A percentile compares a stretch with the other conserved stretches of the same genome.
Evolutionary conservation across 257 asterid genomes (phyloP).

Genomic region (Osmanthus fragrans): DNA sequence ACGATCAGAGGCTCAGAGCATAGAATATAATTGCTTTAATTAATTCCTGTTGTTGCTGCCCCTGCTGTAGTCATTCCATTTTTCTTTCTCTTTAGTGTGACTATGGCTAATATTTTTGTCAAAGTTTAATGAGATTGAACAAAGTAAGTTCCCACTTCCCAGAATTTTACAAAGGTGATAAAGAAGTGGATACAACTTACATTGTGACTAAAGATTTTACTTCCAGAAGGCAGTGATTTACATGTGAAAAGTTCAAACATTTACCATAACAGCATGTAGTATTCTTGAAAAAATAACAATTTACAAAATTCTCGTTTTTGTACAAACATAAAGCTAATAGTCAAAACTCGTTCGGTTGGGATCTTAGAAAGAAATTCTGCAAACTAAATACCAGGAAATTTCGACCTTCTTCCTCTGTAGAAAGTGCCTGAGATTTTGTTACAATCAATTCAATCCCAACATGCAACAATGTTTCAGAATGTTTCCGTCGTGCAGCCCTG

Average conservation of each 20-base stretch:
- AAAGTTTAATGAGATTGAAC: background rate
- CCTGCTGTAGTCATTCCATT: background rate
- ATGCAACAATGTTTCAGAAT: too few species aligned
- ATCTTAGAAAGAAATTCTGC: background rate
- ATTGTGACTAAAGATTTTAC: background rate
- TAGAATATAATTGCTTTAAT: background rate
- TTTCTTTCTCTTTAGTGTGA: background rate
- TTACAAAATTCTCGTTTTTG: too few species aligned
- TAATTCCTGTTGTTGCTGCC: background rate
- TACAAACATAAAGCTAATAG: background rate
- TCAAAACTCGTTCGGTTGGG: background rate
- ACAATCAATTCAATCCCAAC: background rate
- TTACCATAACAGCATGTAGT: background rate
- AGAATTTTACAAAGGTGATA: background rate
- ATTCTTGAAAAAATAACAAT: background rate
- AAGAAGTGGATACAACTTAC: background rate
- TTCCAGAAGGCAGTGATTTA: background rate
- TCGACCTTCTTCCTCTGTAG: background rate
- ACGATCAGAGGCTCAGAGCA: background rate
- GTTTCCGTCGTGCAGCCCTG: too few species aligned
- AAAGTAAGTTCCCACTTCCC: background rate
- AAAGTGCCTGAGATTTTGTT: background rate
- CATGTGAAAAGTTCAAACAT: background rate
- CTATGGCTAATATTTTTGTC: too few species aligned
- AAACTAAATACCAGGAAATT: background rate